Base-by-base conservation (phyloP, 2,329 filamentous ascomycete species). In the Pestalotiopsis sp. region DNA sequence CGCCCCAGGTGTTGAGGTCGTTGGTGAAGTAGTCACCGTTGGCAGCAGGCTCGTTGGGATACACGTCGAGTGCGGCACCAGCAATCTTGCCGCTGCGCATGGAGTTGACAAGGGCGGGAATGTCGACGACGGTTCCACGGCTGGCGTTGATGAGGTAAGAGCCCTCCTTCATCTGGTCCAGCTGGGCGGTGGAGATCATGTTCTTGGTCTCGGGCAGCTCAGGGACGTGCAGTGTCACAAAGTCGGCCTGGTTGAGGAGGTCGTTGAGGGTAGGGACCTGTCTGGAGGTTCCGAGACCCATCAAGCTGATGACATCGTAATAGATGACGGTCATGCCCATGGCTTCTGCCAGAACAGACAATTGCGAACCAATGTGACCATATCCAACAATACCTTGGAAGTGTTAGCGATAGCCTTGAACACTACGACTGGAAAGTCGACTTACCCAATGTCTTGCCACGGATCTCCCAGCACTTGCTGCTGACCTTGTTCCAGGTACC, bases 261-360 rank as follows among this genome's bases (percentile, higher is more conserved):
- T 86, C 88, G 39, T 95, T 87, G 24, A 99, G 83, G 0, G 88
- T 92, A 4, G 91, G 84, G 52, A 98, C 92, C 79, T 98, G 96
- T 73, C 87, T 90, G 39, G 95, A 90, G 11, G 92, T 97, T 67
- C 96, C 96, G 78, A 99, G 83, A 58, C 92, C 92, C 96, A 99
- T 99, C 73, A 98, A 86, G 73, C 94, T 97, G 70, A 97, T 82
- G 6, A 97, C 90, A 80, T 99, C 96, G 80, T 97, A 98, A 85
- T 98, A 99, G 75, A 98, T 94, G 75, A 99, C 96, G 17, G 87
- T 90, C 95, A 99, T 98, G 63, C 96, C 96, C 94, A 99, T 97
- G 26, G 95, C 90, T 81, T 99, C 96, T 35, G 96, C 94, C 71
- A 99, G 85, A 56, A 99, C 96, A 0, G 94, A 98, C 71, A 99